Conservation (phyloP, 352 stramenopile genomes). For the Peronospora destructor region DNA sequence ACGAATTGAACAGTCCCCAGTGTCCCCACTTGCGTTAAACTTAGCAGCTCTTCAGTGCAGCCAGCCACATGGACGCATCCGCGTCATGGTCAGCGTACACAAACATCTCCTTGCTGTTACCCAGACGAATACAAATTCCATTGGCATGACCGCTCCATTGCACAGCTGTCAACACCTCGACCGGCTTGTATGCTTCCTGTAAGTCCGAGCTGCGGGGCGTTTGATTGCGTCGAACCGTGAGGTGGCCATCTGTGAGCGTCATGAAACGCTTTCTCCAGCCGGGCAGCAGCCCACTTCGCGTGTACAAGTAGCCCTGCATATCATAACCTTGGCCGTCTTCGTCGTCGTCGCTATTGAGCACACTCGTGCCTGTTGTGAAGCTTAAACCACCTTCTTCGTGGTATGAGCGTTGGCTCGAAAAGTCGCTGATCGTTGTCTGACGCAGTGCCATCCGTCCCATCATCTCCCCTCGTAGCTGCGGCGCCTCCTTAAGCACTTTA, state of each 20-base stretch:
- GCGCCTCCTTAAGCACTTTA: conserved; percentile 44
- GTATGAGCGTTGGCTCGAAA: conserved; percentile 27
- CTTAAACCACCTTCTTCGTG: conserved; percentile 12
- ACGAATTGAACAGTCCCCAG: neutral
- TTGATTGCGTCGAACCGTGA: conserved; percentile 31
- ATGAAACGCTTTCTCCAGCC: conserved; percentile 56
- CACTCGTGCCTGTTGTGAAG: conserved; percentile 35
- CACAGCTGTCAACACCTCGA: conserved; percentile 44
- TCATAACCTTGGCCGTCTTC: conserved; percentile 28
- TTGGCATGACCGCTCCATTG: conserved; percentile 34
- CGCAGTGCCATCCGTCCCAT: conserved; percentile 28
- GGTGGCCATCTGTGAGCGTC: conserved; percentile 36
- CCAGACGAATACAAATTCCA: conserved; percentile 44
- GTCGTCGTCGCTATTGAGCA: conserved; percentile 39
- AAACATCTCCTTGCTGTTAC: conserved; percentile 49
- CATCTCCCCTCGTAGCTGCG: conserved; percentile 24
- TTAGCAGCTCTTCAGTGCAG: conserved; percentile 43
- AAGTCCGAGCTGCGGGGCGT: conserved; percentile 22
- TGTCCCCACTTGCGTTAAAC: conserved; percentile 3
- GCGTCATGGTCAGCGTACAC: conserved; percentile 37
- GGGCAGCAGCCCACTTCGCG: conserved; percentile 34
- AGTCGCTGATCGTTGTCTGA: conserved; percentile 39
- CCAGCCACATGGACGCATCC: conserved; percentile 47
- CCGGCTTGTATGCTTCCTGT: conserved; percentile 28
- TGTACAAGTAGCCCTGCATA: conserved; percentile 40